Evolutionary conservation across 768 basidiomycete species (phyloP).

Genomic region (Lactarius quietus): DNA sequence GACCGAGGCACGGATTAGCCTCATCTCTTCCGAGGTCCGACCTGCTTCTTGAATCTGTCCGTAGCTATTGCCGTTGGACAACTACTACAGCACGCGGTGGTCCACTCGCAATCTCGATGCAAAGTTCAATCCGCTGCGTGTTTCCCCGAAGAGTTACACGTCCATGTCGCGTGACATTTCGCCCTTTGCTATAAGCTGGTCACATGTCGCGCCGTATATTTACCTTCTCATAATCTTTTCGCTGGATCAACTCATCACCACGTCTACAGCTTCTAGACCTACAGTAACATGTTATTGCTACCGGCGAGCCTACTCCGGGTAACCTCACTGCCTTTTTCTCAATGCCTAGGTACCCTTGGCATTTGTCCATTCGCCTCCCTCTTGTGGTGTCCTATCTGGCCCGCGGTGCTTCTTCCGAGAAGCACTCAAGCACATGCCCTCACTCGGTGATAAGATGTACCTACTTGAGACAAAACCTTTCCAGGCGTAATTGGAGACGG

Average conservation of each 20-base stretch:
- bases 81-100: neutral
- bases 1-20: neutral
- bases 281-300: neutral
- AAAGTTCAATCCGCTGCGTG: neutral
- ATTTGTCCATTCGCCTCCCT: neutral
- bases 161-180: neutral
- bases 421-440: neutral
- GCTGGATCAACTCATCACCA: neutral
- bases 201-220: neutral
- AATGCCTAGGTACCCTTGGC: neutral
- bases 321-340: neutral
- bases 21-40: neutral
- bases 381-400: neutral
- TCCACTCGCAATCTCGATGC: neutral
- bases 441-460: neutral
- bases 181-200: neutral
- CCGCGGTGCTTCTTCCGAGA: neutral
- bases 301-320: neutral
- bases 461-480: neutral
- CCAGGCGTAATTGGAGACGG: neutral
- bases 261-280: neutral
- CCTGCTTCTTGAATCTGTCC: neutral
- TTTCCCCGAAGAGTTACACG: too few species aligned
- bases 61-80: neutral
- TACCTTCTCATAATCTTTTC: neutral